phyloP scores from a whole-genome alignment of 108 stramenopile species.

The Hondaea fermentalgiana region DNA sequence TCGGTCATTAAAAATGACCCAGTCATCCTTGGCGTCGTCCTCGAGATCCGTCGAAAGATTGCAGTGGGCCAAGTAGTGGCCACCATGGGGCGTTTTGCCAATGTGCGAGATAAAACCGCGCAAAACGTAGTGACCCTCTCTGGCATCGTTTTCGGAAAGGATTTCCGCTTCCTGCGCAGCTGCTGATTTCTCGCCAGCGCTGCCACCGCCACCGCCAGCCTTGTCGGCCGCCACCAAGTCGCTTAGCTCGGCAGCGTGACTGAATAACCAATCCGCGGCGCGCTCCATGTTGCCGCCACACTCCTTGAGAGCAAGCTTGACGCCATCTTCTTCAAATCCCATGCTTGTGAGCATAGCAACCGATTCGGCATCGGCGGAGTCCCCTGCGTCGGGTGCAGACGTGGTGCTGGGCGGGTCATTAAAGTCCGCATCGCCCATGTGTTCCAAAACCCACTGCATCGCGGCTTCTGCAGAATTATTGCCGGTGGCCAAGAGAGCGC shows the following conservation, averaged over 20 bases:
- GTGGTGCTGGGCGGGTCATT: slow-evolving; percentile 66
- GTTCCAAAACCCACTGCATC: slow-evolving; percentile 93
- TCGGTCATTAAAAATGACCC: slow-evolving; percentile 97
- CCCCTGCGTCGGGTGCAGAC: slow-evolving; percentile 50
- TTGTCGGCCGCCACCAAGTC: background rate
- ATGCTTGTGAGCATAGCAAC: slow-evolving; percentile 69
- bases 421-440: slow-evolving; percentile 90
- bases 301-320: slow-evolving; percentile 72
- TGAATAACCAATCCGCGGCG: slow-evolving; percentile 94
- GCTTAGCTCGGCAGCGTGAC: slow-evolving; percentile 81
- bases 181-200: background rate
- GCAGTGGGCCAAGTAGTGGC: slow-evolving; percentile 96
- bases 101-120: slow-evolving; percentile 90
- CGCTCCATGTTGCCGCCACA: slow-evolving; percentile 71
- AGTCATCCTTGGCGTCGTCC: slow-evolving; percentile 57
- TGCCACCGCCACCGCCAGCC: slow-evolving; percentile 13
- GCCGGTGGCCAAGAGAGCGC: slow-evolving; percentile 76
- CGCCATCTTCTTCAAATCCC: slow-evolving; percentile 81
- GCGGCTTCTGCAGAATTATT: slow-evolving; percentile 81
- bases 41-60: slow-evolving; percentile 40
- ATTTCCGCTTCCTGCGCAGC: background rate
- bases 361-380: slow-evolving; percentile 54
- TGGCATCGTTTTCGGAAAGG: slow-evolving; percentile 37
- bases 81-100: slow-evolving; percentile 87
- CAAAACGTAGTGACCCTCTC: slow-evolving; percentile 76